phyloP scores from a whole-genome alignment of 805 yeast genomes.

The Cyberlindnera mrakii region DNA sequence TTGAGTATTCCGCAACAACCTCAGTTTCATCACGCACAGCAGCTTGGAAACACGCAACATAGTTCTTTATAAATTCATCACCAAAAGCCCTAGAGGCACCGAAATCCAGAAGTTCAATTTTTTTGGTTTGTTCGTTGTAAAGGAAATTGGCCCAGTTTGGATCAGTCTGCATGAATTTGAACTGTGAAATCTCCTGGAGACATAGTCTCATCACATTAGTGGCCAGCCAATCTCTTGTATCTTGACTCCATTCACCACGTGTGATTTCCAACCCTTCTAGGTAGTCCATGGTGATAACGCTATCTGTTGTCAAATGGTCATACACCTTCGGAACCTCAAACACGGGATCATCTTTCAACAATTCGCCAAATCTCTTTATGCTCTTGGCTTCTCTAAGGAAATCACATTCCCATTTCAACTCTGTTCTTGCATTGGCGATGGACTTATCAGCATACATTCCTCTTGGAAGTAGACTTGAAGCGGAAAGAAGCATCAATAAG shows the following conservation, averaged over 20 bases:
- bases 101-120: conserved; percentile 85
- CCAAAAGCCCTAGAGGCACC: conserved; percentile 88
- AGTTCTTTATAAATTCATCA: conserved; percentile 59
- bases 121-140: conserved; percentile 62
- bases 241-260: conserved; percentile 70
- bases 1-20: conserved; percentile 58
- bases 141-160: conserved; percentile 99
- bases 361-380: conserved; percentile 58
- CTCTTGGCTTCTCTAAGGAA: conserved; percentile 83
- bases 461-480: conserved; percentile 80
- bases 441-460: conserved; percentile 91
- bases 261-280: conserved; percentile 81
- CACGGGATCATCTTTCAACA: conserved; percentile 52
- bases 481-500: conserved; percentile 72
- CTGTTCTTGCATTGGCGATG: conserved; percentile 86
- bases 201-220: conserved; percentile 83
- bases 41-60: conserved; percentile 65
- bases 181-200: conserved; percentile 75
- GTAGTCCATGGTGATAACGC: conserved; percentile 82
- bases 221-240: conserved; percentile 74
- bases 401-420: conserved; percentile 97
- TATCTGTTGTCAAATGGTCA: conserved; percentile 71
- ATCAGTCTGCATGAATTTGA: conserved; percentile 94
- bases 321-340: conserved; percentile 80
- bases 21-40: conserved; percentile 66